Conservation (phyloP, 305 asterid genomes). For the Fraxinus sp. region DNA sequence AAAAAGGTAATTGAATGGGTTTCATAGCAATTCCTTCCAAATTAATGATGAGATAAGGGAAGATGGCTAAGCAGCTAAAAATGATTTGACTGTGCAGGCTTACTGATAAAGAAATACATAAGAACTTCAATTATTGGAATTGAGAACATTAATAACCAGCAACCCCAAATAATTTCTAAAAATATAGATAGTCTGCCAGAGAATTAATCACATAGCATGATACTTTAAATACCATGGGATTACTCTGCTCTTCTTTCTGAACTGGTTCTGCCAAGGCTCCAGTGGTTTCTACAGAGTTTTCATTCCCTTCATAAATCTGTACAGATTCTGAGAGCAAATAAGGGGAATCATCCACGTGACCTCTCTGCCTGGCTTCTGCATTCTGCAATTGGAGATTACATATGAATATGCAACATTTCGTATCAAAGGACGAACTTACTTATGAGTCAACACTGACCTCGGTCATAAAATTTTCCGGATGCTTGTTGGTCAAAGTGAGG, state of each 20-base stretch:
- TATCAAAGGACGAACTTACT: constrained; percentile 11
- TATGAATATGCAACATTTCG: constrained; percentile 8
- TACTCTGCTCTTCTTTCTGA: constrained; percentile 17
- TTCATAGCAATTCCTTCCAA: background rate
- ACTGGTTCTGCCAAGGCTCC: constrained; percentile 21
- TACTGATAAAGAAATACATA: constrained; percentile 6
- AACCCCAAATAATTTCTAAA: constrained; percentile 2
- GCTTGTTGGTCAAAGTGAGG: constrained; percentile 29
- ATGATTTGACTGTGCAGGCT: background rate
- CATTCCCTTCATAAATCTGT: constrained; percentile 27
- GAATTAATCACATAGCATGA: constrained; percentile 10
- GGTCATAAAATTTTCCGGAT: constrained; percentile 7
- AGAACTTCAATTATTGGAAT: constrained; percentile 2
- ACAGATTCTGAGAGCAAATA: constrained; percentile 27
- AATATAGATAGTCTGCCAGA: background rate
- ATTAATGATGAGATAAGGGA: constrained; percentile 11
- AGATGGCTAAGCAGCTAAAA: background rate
- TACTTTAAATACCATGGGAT: constrained; percentile 30
- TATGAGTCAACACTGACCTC: constrained; percentile 39
- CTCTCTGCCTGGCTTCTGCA: constrained; percentile 20
- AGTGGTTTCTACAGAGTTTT: constrained; percentile 23
- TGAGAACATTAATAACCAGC: background rate
- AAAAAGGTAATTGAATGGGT: constrained; percentile 4
- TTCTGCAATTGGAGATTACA: constrained; percentile 32
- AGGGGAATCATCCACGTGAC: constrained; percentile 22